Conservation (phyloP, 2,329 filamentous ascomycete genomes). For the Fusarium pilosicola region DNA sequence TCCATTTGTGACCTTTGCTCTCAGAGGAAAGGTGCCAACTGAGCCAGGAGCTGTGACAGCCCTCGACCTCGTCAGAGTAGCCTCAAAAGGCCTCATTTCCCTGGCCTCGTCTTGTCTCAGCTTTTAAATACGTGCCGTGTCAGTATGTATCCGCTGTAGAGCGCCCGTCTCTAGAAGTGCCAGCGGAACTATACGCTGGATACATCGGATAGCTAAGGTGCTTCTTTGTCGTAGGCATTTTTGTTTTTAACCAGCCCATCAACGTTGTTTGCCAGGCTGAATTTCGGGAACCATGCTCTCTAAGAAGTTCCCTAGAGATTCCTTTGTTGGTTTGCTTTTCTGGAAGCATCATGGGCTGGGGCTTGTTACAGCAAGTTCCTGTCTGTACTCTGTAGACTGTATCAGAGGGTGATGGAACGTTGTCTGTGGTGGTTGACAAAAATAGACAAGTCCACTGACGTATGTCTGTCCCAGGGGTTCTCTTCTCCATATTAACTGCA, state of each 20-base stretch:
- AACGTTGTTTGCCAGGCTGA: background rate
- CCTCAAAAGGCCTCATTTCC: conserved; percentile 35
- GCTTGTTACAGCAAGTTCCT: conserved; percentile 1
- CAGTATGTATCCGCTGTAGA: conserved; percentile 3
- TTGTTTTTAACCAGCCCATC: conserved; percentile 7
- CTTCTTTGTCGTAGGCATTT: background rate
- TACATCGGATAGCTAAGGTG: background rate
- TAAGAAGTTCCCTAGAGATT: background rate
- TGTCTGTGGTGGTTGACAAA: conserved; percentile 20
- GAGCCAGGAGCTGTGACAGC: background rate
- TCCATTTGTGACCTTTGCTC: conserved; percentile 23
- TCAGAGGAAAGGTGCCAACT: background rate
- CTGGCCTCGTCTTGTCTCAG: background rate
- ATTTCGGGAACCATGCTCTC: conserved; percentile 1
- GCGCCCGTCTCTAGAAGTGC: background rate
- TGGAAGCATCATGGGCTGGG: conserved; percentile 9
- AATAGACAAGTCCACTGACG: conserved; percentile 23
- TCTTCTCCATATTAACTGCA: conserved; percentile 7
- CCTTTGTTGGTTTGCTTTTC: conserved; percentile 9
- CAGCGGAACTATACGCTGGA: background rate
- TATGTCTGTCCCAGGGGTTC: background rate
- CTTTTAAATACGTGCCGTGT: background rate
- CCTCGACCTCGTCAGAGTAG: conserved; percentile 22
- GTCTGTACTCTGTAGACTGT: background rate
- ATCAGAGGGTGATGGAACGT: background rate